Evolutionary conservation across 1,139 yeast genomes (phyloP).

Genomic region (Pneumocystis wakefieldiae): DNA sequence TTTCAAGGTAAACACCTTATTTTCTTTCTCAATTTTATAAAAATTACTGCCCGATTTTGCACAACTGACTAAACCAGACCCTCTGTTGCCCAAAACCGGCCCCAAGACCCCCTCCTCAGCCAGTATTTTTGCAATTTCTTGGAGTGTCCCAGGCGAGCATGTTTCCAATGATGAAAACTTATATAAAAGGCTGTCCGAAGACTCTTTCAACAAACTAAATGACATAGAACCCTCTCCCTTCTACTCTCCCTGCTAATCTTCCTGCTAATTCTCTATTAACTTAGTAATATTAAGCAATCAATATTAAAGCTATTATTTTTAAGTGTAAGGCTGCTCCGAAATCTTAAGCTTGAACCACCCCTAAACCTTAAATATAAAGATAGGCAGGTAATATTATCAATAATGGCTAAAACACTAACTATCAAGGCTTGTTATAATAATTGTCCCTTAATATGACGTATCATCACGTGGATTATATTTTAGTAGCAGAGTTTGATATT

Average conservation of each 20-base stretch:
- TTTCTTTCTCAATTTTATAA: background rate
- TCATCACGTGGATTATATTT: constrained; percentile 23
- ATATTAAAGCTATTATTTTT: background rate
- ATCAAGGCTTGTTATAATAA: background rate
- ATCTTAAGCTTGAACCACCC: too few relatives aligned
- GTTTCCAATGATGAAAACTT: background rate
- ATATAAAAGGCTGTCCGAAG: background rate
- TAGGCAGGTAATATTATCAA: background rate
- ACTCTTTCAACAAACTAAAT: background rate
- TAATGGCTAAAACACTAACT: background rate
- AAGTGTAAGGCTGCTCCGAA: background rate
- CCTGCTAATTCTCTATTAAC: background rate
- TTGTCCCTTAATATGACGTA: background rate
- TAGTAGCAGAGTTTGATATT: constrained; percentile 43
- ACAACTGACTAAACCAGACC: background rate
- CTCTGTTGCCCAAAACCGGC: background rate
- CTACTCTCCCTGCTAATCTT: background rate
- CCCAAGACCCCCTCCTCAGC: background rate
- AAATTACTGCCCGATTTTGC: background rate
- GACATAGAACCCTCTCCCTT: background rate
- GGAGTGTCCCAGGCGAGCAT: background rate
- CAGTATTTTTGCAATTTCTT: background rate
- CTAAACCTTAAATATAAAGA: too few relatives aligned
- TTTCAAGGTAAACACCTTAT: background rate
- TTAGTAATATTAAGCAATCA: background rate